Percentiles rank a stretch among this genome's conserved stretches.
These are phyloP conservation scores for Micromonas commoda DNA, from an alignment of 139 green algal genomes.

Conservation along the genomic window DNA sequence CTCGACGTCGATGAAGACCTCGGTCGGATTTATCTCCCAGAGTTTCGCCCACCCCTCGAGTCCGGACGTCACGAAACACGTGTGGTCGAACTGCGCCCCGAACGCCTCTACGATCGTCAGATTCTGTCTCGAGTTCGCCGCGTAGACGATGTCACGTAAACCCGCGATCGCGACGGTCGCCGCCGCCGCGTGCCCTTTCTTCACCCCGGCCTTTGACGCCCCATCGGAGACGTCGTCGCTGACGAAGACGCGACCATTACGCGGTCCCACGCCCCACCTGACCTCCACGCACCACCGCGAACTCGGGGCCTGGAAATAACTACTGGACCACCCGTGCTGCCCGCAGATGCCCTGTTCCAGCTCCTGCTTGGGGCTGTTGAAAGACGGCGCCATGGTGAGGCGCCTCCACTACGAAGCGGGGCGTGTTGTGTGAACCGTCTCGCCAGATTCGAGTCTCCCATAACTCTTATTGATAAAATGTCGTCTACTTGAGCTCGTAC, in stretches of 20 bases:
- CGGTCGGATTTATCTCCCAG: background rate
- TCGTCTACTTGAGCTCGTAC: slow-evolving; percentile 14
- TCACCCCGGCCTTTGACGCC: background rate
- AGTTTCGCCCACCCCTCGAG: background rate
- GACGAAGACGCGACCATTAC: background rate
- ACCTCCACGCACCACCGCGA: background rate
- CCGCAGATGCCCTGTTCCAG: background rate
- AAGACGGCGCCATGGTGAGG: background rate
- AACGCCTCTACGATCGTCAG: background rate
- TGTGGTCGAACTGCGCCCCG: background rate
- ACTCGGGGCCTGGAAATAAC: background rate
- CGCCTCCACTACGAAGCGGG: no score
- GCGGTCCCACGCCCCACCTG: background rate
- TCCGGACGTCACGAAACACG: background rate
- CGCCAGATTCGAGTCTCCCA: no score
- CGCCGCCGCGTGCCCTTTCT: background rate
- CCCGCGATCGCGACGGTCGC: background rate
- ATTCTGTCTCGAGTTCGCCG: background rate
- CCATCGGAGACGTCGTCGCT: background rate
- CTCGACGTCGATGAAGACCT: background rate
- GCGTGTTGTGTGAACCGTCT: no score
- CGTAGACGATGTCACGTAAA: background rate
- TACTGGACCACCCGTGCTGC: background rate
- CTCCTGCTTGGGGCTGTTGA: background rate
- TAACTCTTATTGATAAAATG: no score